Base-by-base conservation (phyloP, 306 rosid species). In the Quercus engelmannii region DNA sequence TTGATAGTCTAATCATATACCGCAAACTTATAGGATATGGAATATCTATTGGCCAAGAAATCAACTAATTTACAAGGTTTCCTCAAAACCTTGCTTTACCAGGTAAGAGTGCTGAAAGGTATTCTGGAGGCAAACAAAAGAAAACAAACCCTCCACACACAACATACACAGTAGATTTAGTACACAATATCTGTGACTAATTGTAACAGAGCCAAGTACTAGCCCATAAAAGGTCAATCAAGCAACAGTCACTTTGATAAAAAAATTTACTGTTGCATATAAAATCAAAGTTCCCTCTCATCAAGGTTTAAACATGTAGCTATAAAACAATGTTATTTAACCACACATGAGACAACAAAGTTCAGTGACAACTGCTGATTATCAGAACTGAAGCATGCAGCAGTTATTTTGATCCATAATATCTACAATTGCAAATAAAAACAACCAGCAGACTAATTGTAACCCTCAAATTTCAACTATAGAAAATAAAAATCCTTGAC, bases 241-340 rank as follows among this genome's bases (percentile, higher is more conserved):
- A 61, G 52, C 23, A 28, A 31, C 56, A 57, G 71, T 69, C 74
- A 75, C 59, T 56, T 67, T 23, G 25, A 23, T 62, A 68, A 20
- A n/a, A 72, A 56, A 43, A 1, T n/a, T 28, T 64, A 76, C 61
- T 54, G 8, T 68, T 61, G 23, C 19, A 77, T 56, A 49, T 55
- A 74, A 17, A 77, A 59, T 67, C 70, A 74, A 62, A 46, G 20
- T 59, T 63, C 75, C 65, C 20, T 74, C 28, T 80, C 17, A 74
- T 77, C 38, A 73, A 69, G 55, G 71, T 46, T 30, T 46, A 18
- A 77, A 74, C 35, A 77, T 70, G 73, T 13, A 71, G 63, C n/a
- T n/a, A n/a, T n/a, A n/a, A n/a, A n/a, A n/a, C n/a, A n/a, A n/a
- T n/a, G n/a, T n/a, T n/a, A n/a, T n/a, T n/a, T n/a, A n/a, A n/a